These are phyloP conservation scores for Colletotrichum gloeosporioides DNA, from an alignment of 2,329 filamentous ascomycete species.

Conservation along the genomic window DNA sequence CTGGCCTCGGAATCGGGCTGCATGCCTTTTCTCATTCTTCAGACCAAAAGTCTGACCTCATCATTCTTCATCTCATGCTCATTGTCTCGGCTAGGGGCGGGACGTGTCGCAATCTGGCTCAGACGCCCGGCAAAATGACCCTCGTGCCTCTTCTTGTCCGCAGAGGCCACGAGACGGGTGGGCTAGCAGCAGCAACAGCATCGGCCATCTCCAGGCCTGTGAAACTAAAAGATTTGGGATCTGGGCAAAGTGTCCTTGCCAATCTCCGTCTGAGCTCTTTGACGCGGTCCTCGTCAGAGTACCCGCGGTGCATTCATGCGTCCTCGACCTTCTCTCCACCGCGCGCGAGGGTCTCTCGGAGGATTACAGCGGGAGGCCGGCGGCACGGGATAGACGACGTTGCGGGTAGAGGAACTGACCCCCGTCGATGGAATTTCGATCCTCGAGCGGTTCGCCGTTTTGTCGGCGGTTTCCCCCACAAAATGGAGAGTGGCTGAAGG, in stretches of 20 bases:
- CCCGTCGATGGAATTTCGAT: background rate
- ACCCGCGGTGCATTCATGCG: constrained; percentile 9
- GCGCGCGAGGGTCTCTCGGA: background rate
- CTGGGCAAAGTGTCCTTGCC: background rate
- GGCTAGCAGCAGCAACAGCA: background rate
- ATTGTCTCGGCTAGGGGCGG: constrained; percentile 1
- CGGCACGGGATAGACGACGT: constrained; percentile 5
- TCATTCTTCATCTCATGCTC: constrained; percentile 7
- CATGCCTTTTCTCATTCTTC: background rate
- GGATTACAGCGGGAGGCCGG: background rate
- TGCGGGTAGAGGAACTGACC: background rate
- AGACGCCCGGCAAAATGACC: background rate
- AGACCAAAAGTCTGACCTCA: background rate
- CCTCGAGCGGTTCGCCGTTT: background rate
- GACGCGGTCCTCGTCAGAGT: constrained; percentile 17
- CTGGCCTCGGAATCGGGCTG: background rate
- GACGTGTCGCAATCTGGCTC: background rate
- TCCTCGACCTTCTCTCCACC: background rate
- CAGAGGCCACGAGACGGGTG: background rate
- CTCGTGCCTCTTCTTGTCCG: background rate
- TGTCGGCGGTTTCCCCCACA: background rate
- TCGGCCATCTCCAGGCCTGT: background rate
- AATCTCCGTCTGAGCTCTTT: constrained; percentile 5
- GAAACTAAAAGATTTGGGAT: background rate
- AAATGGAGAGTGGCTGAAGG: background rate